These are phyloP conservation scores for Crithidia acanthocephali DNA, from an alignment of 208 protist genomes.

Conservation along the genomic window DNA sequence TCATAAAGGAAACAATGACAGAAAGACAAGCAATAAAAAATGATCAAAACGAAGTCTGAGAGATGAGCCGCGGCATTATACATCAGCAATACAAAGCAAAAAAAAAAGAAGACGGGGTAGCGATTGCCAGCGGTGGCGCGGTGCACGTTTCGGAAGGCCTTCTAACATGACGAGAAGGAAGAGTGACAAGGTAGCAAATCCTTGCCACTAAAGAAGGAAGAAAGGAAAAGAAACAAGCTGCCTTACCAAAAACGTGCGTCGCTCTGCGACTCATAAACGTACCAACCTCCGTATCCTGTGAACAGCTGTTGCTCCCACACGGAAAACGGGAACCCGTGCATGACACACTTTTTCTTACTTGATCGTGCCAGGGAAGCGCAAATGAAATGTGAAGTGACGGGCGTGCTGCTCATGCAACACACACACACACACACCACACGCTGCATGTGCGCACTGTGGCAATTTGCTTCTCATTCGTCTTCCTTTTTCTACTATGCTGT, in stretches of 20 bases:
- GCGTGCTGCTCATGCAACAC: too few relatives aligned
- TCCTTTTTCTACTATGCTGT: not conserved
- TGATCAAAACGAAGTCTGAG: not conserved
- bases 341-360: too few relatives aligned
- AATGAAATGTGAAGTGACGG: too few relatives aligned
- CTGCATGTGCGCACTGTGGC: too few relatives aligned
- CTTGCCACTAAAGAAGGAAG: not conserved
- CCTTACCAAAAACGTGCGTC: not conserved
- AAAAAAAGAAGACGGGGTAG: not conserved
- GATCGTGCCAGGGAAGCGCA: too few relatives aligned
- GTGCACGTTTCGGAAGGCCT: not conserved
- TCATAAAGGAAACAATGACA: not conserved
- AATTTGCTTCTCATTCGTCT: not conserved
- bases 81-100: conserved; percentile 1
- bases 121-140: not conserved
- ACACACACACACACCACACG: too few relatives aligned
- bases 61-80: not conserved
- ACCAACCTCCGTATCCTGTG: too few relatives aligned
- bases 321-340: too few relatives aligned
- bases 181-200: conserved; percentile 3
- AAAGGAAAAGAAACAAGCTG: conserved; percentile 4
- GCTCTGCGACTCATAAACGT: too few relatives aligned
- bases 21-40: conserved; percentile 11
- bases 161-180: not conserved
- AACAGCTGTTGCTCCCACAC: too few relatives aligned